Base-by-base conservation (phyloP, 2,329 filamentous ascomycete species). In the Penicillium sp. region DNA sequence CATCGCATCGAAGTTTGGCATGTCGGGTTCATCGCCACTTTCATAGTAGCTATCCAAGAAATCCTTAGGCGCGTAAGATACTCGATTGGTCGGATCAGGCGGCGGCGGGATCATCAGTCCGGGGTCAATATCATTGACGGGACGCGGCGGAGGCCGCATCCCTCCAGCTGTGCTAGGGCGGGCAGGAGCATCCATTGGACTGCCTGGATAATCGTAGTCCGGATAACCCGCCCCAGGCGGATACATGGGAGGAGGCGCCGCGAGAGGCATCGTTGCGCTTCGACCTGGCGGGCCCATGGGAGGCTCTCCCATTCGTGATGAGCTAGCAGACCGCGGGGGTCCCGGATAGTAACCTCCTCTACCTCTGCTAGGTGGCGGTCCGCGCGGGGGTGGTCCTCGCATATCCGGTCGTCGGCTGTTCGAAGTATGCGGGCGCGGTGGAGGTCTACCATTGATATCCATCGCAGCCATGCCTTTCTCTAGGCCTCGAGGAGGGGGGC, bases 1-100 rank as follows among this genome's bases (percentile, higher is more conserved):
- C 54, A 80, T 78, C 2, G 78, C 79, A 62, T 84, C 81, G 58
- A 86, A 86, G 57, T 86, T 80, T 2, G 83, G 83, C 81, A 86
- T 85, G 43, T 85, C 82, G 16, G 76, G 75, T 44, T 82, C 79
- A 45, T 68, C 62, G 33, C 68, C 77, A 72, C 62, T 73, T 63
- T 80, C 79, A 51, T 81, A 80, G 47, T 83, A 73, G 48, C 76
- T 76, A 33, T 79, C 77, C 38, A 81, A 58, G 40, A 76, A 76
- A 24, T 76, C 71, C 39, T 73, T 68, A 18, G 66, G 66, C 25
- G 67, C 63, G 46, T 60, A 58, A 56, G 63, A 51, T 52, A 54
- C 40, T 48, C 61, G 27, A 48, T 60, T 58, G 25, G 54, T 30
- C 8, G 61, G 54, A 41, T 67, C 62, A 28, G 53, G 38, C 2